Evolutionary conservation across 768 basidiomycete genomes (phyloP).

Genomic region (Psilocybe azurescens): DNA sequence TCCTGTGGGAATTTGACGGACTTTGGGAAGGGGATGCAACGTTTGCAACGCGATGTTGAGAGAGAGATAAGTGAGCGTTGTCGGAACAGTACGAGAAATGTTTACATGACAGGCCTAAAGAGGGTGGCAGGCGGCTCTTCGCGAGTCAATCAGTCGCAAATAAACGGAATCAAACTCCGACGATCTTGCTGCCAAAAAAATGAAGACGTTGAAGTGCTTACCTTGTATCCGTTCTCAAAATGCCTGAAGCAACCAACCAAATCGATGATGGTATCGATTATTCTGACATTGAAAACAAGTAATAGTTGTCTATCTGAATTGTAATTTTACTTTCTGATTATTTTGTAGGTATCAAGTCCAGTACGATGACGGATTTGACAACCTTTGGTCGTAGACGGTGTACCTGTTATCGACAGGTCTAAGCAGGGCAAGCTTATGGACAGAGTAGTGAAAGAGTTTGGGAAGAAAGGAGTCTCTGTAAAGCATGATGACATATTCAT

Average conservation of each 20-base stretch:
- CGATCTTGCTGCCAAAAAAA: slow-evolving; percentile 20
- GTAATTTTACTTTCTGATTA: slow-evolving; percentile 5
- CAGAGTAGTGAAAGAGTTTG: slow-evolving; percentile 85
- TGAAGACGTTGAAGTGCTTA: slow-evolving; percentile 20
- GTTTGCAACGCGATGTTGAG: no score
- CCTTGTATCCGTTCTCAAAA: slow-evolving; percentile 31
- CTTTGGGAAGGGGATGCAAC: no score
- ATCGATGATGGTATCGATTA: slow-evolving; percentile 80
- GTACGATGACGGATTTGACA: slow-evolving; percentile 88
- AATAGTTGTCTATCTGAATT: slow-evolving; percentile 23
- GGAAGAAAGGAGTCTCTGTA: slow-evolving; percentile 77
- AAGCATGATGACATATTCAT: slow-evolving; percentile 81
- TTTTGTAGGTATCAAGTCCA: slow-evolving; percentile 78
- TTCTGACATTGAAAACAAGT: slow-evolving; percentile 90
- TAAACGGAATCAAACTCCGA: slow-evolving; percentile 23
- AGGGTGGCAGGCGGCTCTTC: no score
- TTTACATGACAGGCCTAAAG: no score
- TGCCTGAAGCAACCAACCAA: slow-evolving; percentile 49
- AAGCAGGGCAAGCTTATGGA: slow-evolving; percentile 83
- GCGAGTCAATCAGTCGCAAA: slow-evolving; percentile 11
- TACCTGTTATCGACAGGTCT: slow-evolving; percentile 87
- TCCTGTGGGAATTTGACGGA: no score
- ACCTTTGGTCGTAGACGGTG: slow-evolving; percentile 92
- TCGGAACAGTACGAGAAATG: no score
- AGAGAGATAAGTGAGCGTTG: no score